Base-by-base conservation (phyloP, 2,329 filamentous ascomycete species). In the Orbilia ellipsospora region DNA sequence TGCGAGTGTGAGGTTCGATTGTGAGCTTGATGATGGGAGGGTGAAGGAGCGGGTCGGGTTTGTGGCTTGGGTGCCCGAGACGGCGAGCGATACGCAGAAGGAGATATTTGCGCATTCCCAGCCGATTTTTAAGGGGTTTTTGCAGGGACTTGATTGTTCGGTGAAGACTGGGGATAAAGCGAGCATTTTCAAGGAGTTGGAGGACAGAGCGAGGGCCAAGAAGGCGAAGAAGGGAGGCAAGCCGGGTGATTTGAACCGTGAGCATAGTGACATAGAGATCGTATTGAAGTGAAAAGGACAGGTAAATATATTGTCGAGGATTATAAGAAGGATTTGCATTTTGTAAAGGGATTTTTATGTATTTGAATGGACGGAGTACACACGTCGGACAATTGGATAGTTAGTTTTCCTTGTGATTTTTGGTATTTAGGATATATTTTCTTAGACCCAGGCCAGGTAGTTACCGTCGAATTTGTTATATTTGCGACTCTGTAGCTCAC, bases 61-160 rank as follows among this genome's bases (percentile, higher is more conserved):
- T 23, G 18, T 52, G 10, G 20, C 50, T 18, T 52, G 50, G 50
- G 12, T 52, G 18, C 50, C 50, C 15, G 50, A 52, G 18, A 52
- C 50, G 15, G 50, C 50, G 16, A 23, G 16, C 7, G 16, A 52
- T 8, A 3, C 12, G 12, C 50, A 52, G 18, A 52, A 16, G 12
- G 16, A 52, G 50, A 8, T 18, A 5, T 52, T 52, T 26, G 12
- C n/a, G 20, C 2, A 2, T 12, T 20, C 50, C 2, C 10, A 23
- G 20, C 20, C 50, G 20, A 26, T 52, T 52, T 23, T 52, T 1
- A 52, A 23, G 20, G 20, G 50, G 18, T 52, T 23, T 10, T 23
- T 52, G 50, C 50, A 52, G 50, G 50, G 50, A 1, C 6, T 52
- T 20, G 16, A 52, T 13, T n/a, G 10, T n/a, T 8, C 5, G 16